A percentile compares a stretch with the other conserved stretches of the same genome.
These are phyloP conservation scores for Ampelocalamus luodianensis DNA, from an alignment of 176 grass and related monocot genomes.

Conservation along the genomic window DNA sequence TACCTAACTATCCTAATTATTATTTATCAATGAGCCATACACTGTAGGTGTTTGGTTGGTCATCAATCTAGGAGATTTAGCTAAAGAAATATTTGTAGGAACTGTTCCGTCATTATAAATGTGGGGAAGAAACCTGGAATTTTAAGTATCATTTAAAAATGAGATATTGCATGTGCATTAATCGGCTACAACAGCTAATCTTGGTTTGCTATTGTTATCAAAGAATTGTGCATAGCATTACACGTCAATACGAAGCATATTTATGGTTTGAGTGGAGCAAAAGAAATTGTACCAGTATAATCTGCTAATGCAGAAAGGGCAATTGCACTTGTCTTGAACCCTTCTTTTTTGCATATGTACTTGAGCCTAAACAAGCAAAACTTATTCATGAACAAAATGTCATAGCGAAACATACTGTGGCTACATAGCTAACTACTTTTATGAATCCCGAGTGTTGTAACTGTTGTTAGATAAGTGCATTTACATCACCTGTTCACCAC, in stretches of 20 bases:
- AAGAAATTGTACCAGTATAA: constrained; percentile 72
- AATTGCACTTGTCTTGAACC: constrained; percentile 85
- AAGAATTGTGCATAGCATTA: constrained; percentile 29
- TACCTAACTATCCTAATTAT: constrained; percentile 1
- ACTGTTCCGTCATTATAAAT: neutral
- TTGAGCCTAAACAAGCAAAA: constrained; percentile 69
- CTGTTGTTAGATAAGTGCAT: constrained; percentile 18
- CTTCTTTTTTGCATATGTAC: constrained; percentile 89
- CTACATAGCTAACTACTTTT: constrained; percentile 8
- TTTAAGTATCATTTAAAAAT: constrained; percentile 6
- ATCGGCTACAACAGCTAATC: constrained; percentile 16
- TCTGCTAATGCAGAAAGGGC: constrained; percentile 90
- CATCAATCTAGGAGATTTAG: neutral
- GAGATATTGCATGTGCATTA: constrained; percentile 6
- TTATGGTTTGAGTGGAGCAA: constrained; percentile 27
- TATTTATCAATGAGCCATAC: neutral
- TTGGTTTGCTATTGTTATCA: constrained; percentile 40
- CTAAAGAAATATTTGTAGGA: constrained; percentile 1
- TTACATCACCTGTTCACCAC: constrained; percentile 83
- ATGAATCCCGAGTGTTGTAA: constrained; percentile 23
- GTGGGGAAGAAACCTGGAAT: constrained; percentile 4
- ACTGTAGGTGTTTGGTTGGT: constrained; percentile 1
- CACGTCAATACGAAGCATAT: constrained; percentile 29
- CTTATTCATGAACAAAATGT: constrained; percentile 26
- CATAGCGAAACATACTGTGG: constrained; percentile 32